Evolutionary conservation across 352 stramenopile species (phyloP).

Genomic region (Halophytophthora batemanensis): DNA sequence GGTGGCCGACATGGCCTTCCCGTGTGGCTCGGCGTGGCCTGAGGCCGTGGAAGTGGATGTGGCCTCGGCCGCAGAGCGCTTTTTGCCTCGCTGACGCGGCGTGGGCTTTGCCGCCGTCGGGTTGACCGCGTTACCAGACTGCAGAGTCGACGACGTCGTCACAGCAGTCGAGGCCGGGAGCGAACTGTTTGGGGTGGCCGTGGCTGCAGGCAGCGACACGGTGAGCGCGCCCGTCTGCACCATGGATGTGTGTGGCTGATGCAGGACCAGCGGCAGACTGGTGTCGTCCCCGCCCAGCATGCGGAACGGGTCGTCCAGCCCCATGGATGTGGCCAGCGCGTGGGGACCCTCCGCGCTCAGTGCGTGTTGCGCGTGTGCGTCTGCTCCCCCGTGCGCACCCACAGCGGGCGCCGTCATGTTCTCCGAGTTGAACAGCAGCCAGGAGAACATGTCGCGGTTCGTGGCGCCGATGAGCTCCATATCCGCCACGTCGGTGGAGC

Average conservation of each 20-base stretch:
- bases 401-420: constrained; percentile 59
- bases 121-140: neutral
- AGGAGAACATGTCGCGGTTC: constrained; percentile 85
- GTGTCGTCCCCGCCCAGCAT: constrained; percentile 48
- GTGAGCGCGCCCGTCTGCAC: constrained; percentile 26
- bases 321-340: constrained; percentile 27
- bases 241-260: constrained; percentile 21
- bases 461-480: constrained; percentile 65
- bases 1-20: constrained; percentile 47
- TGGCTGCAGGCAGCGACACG: constrained; percentile 16
- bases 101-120: constrained; percentile 22
- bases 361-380: constrained; percentile 1
- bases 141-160: constrained; percentile 4
- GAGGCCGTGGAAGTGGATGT: constrained; percentile 13
- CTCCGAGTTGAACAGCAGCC: constrained; percentile 84
- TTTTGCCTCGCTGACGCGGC: constrained; percentile 44
- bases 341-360: constrained; percentile 2
- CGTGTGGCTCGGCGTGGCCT: constrained; percentile 9
- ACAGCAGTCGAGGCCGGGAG: constrained; percentile 6
- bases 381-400: constrained; percentile 3
- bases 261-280: constrained; percentile 36
- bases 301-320: constrained; percentile 63
- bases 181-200: constrained; percentile 12
- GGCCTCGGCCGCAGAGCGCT: constrained; percentile 41
- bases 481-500: constrained; percentile 40